These are phyloP conservation scores for Fusarium dimerum DNA, from an alignment of 2,329 filamentous ascomycete genomes.

Conservation along the genomic window DNA sequence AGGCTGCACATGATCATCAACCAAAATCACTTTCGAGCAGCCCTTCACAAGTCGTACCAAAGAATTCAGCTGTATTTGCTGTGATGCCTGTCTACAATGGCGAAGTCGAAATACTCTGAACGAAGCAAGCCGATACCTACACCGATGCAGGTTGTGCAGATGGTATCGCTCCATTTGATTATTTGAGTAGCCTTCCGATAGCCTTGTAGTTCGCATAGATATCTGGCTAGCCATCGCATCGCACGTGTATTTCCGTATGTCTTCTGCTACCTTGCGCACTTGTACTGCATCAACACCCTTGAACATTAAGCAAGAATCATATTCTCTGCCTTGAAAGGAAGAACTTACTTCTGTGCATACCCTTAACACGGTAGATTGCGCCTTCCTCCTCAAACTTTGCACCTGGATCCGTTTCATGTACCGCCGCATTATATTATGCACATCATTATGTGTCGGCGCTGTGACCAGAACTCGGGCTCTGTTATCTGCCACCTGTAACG, in stretches of 20 bases:
- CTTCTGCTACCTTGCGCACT: conserved; percentile 36
- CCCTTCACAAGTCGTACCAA: conserved; percentile 44
- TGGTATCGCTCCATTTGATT: conserved; percentile 37
- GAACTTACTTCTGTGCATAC: conserved; percentile 18
- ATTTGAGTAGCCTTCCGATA: conserved; percentile 38
- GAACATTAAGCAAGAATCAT: no score
- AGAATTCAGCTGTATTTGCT: conserved; percentile 45
- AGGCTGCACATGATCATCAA: conserved; percentile 49
- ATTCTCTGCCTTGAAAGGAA: no score
- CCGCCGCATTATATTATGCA: conserved; percentile 44
- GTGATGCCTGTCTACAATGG: conserved; percentile 49
- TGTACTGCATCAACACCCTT: conserved; percentile 8
- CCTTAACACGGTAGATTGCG: background rate
- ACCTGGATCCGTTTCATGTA: conserved; percentile 24
- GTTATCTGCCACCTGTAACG: conserved; percentile 29
- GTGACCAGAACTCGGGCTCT: conserved; percentile 37
- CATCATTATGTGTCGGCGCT: conserved; percentile 47
- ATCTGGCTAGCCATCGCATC: conserved; percentile 35
- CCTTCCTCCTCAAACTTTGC: background rate
- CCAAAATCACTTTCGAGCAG: conserved; percentile 43
- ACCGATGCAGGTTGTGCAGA: conserved; percentile 48
- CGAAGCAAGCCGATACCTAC: conserved; percentile 43
- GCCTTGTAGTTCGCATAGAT: conserved; percentile 29
- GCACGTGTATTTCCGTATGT: conserved; percentile 37
- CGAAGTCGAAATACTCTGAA: conserved; percentile 38